Percentiles rank a stretch among this genome's conserved stretches.
Evolutionary conservation across 345 rosid species (phyloP).

Genomic region (Euphorbia peplus): DNA sequence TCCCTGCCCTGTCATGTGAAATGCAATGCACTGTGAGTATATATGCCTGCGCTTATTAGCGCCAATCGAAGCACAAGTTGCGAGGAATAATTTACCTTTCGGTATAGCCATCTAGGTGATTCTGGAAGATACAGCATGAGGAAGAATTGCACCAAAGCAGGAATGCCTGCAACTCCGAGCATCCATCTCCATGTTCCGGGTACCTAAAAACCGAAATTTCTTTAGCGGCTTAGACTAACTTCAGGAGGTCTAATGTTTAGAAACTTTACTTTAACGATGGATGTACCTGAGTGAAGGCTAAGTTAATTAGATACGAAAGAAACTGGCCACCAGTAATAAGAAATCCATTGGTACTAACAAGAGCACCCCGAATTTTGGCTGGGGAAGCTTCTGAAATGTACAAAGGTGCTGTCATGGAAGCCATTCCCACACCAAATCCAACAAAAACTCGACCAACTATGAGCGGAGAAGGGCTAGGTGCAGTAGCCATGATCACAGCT

Average conservation of each 20-base stretch:
- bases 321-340: slow-evolving; percentile 93
- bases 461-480: slow-evolving; percentile 54
- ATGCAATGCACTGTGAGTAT: not conserved
- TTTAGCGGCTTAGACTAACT: not conserved
- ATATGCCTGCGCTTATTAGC: not conserved
- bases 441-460: slow-evolving; percentile 76
- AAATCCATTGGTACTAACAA: slow-evolving; percentile 76
- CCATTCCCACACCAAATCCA: slow-evolving; percentile 90
- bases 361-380: slow-evolving; percentile 79
- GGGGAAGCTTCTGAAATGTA: slow-evolving; percentile 95
- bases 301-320: slow-evolving; percentile 77
- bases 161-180: slow-evolving; percentile 84
- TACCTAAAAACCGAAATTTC: slow-evolving; percentile 33
- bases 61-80: not conserved
- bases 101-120: slow-evolving; percentile 89
- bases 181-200: slow-evolving; percentile 93
- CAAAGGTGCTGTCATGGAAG: slow-evolving; percentile 86
- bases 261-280: not conserved
- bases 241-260: not conserved
- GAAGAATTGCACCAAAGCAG: slow-evolving; percentile 72
- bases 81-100: slow-evolving; percentile 55
- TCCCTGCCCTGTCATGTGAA: slow-evolving; percentile 54
- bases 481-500: slow-evolving; percentile 74
- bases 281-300: slow-evolving; percentile 65
- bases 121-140: slow-evolving; percentile 78